These are phyloP conservation scores for Haplosporangium gracile DNA, from an alignment of 192 early-diverging fungal genomes.

Conservation along the genomic window DNA sequence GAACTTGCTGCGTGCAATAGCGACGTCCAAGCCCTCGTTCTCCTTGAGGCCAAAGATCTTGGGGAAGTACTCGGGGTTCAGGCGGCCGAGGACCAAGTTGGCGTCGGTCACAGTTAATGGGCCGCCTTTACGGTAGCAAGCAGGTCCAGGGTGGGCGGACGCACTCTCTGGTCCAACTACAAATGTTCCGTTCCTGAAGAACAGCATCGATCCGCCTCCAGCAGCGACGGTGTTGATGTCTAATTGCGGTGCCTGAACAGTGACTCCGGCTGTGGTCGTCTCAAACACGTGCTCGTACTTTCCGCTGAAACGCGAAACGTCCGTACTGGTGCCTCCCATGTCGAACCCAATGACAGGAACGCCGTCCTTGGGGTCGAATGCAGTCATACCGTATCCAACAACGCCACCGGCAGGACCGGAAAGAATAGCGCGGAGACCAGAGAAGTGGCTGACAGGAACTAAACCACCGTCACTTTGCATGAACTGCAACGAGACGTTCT, in stretches of 20 bases:
- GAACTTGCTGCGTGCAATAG: constrained; percentile 74
- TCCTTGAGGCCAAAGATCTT: constrained; percentile 93
- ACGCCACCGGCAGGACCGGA: constrained; percentile 97
- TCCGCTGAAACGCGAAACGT: constrained; percentile 94
- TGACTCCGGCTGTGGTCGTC: constrained; percentile 91
- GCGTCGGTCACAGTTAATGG: constrained; percentile 95
- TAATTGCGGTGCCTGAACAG: constrained; percentile 95
- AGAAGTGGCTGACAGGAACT: constrained; percentile 86
- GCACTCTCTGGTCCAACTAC: constrained; percentile 94
- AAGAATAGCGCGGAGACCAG: constrained; percentile 91
- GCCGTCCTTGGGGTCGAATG: constrained; percentile 58
- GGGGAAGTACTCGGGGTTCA: constrained; percentile 91
- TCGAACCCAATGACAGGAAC: constrained; percentile 94
- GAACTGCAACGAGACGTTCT: constrained; percentile 79
- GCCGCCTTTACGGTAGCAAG: constrained; percentile 95
- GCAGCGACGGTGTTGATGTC: constrained; percentile 98
- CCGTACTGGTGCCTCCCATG: constrained; percentile 94
- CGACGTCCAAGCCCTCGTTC: constrained; percentile 81
- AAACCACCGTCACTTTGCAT: constrained; percentile 99
- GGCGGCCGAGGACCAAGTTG: constrained; percentile 89
- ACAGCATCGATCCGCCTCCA: constrained; percentile 93
- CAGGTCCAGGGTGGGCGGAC: constrained; percentile 94
- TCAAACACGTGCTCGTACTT: constrained; percentile 95
- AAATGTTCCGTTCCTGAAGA: constrained; percentile 95
- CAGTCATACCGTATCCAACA: constrained; percentile 78